Percentiles rank a stretch among this genome's conserved stretches.
phyloP scores from a whole-genome alignment of 305 asterid species.

The Withania somnifera region DNA sequence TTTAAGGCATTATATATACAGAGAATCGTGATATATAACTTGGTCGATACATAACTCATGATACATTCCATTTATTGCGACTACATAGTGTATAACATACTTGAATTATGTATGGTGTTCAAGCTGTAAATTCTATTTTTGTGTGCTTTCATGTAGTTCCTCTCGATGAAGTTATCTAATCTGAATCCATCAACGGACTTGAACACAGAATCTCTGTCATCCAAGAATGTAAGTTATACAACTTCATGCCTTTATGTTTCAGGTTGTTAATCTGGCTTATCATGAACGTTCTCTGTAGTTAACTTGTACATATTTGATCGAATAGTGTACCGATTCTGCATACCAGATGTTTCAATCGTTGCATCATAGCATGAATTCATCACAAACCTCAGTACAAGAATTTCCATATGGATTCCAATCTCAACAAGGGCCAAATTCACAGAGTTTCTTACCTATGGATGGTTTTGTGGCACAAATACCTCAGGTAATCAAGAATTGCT shows the following conservation, averaged over 20 bases:
- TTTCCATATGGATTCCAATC: constrained; percentile 25
- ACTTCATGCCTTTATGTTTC: not conserved
- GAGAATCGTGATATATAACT: too few species aligned
- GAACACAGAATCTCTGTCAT: constrained; percentile 40
- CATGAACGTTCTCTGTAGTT: not conserved
- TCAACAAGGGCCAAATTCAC: constrained; percentile 21
- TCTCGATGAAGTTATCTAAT: constrained; percentile 79
- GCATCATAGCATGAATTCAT: constrained; percentile 27
- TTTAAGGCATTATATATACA: too few species aligned
- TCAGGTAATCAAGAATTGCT: constrained; percentile 34
- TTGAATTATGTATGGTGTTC: too few species aligned
- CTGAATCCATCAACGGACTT: constrained; percentile 59
- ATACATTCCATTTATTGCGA: too few species aligned
- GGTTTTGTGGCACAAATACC: constrained; percentile 37
- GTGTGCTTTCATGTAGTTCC: constrained; percentile 39
- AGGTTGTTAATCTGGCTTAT: not conserved
- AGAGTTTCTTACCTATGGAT: constrained; percentile 13
- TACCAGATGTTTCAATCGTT: constrained; percentile 36
- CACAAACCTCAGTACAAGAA: constrained; percentile 22
- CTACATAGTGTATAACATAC: too few species aligned
- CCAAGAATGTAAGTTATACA: constrained; percentile 60
- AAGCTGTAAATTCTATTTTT: not conserved
- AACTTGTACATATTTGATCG: not conserved
- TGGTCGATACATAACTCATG: too few species aligned
- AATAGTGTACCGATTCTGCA: not conserved